phyloP scores from a whole-genome alignment of 441 rosid species.

The Codiaeum variegatum region DNA sequence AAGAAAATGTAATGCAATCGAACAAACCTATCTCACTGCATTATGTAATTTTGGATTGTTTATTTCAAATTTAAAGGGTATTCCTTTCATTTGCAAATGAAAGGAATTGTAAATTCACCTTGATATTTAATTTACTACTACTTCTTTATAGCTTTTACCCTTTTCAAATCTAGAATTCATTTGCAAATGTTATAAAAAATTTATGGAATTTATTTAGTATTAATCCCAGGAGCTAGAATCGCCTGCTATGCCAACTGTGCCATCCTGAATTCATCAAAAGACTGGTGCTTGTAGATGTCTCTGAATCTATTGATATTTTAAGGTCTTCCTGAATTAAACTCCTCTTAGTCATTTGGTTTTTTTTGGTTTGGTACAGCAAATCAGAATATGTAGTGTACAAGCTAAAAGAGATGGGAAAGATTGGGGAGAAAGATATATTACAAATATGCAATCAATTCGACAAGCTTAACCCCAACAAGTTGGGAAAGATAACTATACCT shows the following conservation, averaged over 20 bases:
- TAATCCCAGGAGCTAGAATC: not conserved
- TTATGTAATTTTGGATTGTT: not conserved
- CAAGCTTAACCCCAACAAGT: constrained; percentile 70
- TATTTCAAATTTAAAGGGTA: too few relatives aligned
- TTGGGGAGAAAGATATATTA: constrained; percentile 65
- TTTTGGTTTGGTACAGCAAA: constrained; percentile 69
- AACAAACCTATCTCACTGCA: not conserved
- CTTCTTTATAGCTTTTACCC: too few relatives aligned
- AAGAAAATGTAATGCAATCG: not conserved
- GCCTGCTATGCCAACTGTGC: not conserved
- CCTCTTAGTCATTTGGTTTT: not conserved
- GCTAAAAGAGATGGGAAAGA: constrained; percentile 92
- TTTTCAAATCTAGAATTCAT: too few relatives aligned
- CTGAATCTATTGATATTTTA: not conserved
- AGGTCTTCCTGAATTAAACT: not conserved
- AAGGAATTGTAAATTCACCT: too few relatives aligned
- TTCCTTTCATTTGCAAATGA: too few relatives aligned
- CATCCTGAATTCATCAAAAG: not conserved
- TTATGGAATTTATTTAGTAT: not conserved
- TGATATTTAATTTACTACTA: too few relatives aligned
- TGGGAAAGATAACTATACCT: constrained; percentile 77
- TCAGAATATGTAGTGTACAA: constrained; percentile 86
- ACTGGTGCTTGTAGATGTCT: not conserved
- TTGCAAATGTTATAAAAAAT: too few relatives aligned
- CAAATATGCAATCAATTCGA: constrained; percentile 68